These are phyloP conservation scores for Quercus glauca DNA, from an alignment of 306 rosid species.

Conservation along the genomic window DNA sequence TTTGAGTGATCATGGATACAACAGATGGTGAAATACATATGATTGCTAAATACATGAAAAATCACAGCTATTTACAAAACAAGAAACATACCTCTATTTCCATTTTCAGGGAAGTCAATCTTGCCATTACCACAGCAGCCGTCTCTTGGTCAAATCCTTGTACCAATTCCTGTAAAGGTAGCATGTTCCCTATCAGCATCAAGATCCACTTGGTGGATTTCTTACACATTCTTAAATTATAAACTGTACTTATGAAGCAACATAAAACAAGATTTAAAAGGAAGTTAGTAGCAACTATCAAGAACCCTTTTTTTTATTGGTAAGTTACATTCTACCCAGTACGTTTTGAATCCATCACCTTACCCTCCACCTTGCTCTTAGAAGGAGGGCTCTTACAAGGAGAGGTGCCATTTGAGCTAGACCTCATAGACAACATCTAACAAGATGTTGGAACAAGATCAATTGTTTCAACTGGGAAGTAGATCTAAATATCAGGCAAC, in stretches of 20 bases:
- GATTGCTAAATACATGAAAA: constrained; percentile 11
- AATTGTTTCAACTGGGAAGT: too few relatives aligned
- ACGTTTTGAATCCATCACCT: too few relatives aligned
- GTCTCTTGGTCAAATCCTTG: constrained; percentile 99
- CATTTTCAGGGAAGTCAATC: constrained; percentile 88
- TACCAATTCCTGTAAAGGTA: constrained; percentile 68
- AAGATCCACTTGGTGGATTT: constrained; percentile 5
- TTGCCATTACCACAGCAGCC: constrained; percentile 95
- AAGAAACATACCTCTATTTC: constrained; percentile 70
- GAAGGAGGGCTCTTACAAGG: too few relatives aligned
- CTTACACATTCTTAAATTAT: constrained; percentile 1
- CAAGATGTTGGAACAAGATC: too few relatives aligned
- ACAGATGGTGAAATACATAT: constrained; percentile 1
- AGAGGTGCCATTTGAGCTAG: too few relatives aligned
- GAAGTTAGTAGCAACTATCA: not conserved
- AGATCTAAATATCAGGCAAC: not conserved
- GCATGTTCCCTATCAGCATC: constrained; percentile 16
- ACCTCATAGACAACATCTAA: too few relatives aligned
- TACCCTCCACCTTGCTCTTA: too few relatives aligned
- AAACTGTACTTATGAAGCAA: constrained; percentile 7
- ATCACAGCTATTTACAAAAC: constrained; percentile 10
- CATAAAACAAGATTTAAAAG: not conserved
- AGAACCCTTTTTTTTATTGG: too few relatives aligned
- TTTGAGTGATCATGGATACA: constrained; percentile 3
- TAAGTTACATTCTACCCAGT: too few relatives aligned